A percentile compares a stretch with the other conserved stretches of the same genome.
These are phyloP conservation scores for Talaromyces ruber DNA, from an alignment of 495 filamentous ascomycete genomes.

Conservation along the genomic window DNA sequence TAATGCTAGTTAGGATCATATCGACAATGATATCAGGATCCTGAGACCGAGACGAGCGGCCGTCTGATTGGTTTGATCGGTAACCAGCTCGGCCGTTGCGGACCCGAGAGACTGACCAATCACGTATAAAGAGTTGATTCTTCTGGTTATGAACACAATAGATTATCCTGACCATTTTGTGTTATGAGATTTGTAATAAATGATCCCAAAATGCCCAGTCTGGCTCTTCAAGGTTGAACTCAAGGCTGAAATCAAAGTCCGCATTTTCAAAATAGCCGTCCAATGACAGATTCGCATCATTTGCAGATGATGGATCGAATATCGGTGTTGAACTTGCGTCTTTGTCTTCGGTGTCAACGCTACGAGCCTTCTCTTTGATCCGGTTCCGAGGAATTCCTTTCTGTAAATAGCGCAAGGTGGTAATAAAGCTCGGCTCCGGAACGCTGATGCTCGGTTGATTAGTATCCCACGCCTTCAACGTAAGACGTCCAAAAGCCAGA, in stretches of 20 bases:
- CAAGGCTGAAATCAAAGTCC: neutral
- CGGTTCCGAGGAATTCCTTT: neutral
- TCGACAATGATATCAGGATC: neutral
- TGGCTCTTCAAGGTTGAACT: neutral
- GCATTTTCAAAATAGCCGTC: neutral
- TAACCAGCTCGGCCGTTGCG: neutral
- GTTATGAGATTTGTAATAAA: neutral
- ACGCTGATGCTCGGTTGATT: neutral
- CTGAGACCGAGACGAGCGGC: neutral
- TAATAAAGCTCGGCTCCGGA: neutral
- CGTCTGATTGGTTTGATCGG: neutral
- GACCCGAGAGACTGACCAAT: neutral
- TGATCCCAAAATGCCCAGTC: neutral
- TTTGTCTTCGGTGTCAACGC: neutral
- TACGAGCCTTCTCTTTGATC: neutral
- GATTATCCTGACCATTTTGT: neutral
- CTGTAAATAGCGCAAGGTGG: neutral
- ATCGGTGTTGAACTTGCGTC: neutral
- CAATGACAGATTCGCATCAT: neutral
- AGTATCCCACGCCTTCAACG: neutral
- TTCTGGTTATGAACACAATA: neutral
- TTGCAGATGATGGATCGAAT: neutral
- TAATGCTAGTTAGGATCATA: neutral
- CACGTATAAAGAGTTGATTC: neutral
- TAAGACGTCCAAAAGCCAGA: neutral